Conservation (phyloP, 306 rosid genomes). For the Trichosanthes cucumerina region DNA sequence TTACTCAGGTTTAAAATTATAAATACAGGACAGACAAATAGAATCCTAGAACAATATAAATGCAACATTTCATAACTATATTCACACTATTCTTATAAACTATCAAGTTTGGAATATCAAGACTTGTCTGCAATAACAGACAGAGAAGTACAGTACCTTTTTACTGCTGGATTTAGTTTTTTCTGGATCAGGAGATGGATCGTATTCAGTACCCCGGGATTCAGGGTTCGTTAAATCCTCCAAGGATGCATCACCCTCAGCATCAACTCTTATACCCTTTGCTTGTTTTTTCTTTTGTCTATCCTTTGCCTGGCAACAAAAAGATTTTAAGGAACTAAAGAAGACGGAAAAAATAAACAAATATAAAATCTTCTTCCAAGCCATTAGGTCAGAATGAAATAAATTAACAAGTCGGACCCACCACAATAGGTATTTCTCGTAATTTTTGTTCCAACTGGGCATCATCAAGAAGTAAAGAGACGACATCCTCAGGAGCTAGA, state of each 20-base stretch:
- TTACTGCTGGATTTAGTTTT: conserved; percentile 53
- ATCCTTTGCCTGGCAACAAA: conserved; percentile 52
- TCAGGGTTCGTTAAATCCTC: conserved; percentile 54
- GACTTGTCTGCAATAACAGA: neutral
- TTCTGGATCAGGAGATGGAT: conserved; percentile 45
- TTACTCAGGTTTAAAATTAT: neutral
- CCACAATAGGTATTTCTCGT: conserved; percentile 74
- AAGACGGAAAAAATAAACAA: neutral
- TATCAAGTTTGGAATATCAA: neutral
- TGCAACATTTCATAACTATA: neutral
- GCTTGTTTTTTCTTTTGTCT: conserved; percentile 69
- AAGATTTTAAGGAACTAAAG: conserved; percentile 7
- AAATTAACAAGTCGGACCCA: conserved; percentile 19
- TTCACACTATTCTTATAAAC: neutral
- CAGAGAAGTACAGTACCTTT: conserved; percentile 43
- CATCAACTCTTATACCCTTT: conserved; percentile 73
- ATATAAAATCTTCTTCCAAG: neutral
- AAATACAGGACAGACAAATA: neutral
- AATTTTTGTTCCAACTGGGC: conserved; percentile 89
- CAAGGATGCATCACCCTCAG: conserved; percentile 85
- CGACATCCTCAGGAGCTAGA: conserved; percentile 96
- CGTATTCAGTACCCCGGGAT: conserved; percentile 41
- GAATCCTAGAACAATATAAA: neutral
- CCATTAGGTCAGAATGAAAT: neutral
- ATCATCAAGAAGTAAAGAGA: conserved; percentile 92